Evolutionary conservation across 257 asterid species (phyloP).

Genomic region (Parsonsia alboflavescens): DNA sequence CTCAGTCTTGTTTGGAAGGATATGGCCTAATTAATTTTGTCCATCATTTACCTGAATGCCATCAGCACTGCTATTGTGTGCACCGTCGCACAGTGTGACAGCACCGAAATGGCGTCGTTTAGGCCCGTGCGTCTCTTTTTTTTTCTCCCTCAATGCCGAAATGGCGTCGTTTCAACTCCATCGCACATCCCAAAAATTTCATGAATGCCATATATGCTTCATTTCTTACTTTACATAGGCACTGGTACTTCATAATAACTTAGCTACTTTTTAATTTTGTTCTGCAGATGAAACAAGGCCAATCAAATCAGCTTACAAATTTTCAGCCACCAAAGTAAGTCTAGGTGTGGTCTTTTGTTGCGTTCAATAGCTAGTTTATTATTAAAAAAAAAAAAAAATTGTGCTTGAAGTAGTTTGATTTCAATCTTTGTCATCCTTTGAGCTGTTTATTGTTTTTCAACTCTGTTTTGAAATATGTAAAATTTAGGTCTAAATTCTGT

Average conservation of each 20-base stretch:
- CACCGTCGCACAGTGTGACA: too few species aligned
- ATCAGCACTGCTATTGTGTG: too few species aligned
- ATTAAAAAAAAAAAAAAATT: neutral
- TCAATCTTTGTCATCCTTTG: neutral
- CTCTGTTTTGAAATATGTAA: constrained; percentile 17
- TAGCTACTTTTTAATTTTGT: neutral
- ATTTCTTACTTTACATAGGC: neutral
- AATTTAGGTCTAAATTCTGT: constrained; percentile 33
- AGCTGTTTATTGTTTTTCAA: constrained; percentile 6
- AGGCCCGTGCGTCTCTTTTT: too few species aligned
- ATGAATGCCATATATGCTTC: neutral
- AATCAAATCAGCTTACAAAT: constrained; percentile 21
- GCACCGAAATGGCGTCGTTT: too few species aligned
- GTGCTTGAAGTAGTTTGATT: neutral
- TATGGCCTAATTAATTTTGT: neutral
- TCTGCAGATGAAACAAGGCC: constrained; percentile 51
- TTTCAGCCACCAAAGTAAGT: constrained; percentile 33
- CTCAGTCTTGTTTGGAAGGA: constrained; percentile 3
- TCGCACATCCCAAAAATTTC: too few species aligned
- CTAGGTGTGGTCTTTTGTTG: constrained; percentile 13
- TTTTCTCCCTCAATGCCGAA: too few species aligned
- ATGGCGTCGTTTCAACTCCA: too few species aligned
- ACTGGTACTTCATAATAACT: neutral
- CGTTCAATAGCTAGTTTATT: neutral
- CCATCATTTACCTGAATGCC: neutral